Evolutionary conservation across 495 filamentous ascomycete species (phyloP).

Genomic region (Lichenothelia convexa): DNA sequence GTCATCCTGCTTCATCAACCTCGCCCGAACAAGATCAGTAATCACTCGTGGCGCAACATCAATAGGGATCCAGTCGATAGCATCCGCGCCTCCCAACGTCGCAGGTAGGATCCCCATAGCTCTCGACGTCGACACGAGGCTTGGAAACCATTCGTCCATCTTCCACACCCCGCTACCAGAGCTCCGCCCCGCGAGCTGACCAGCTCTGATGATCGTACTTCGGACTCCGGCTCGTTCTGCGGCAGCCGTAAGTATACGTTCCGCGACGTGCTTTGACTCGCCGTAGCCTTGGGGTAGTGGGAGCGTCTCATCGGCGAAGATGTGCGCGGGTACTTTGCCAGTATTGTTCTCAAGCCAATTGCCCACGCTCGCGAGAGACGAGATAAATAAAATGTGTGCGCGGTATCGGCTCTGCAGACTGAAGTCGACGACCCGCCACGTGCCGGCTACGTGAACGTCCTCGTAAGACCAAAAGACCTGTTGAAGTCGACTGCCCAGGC

Average conservation of each 20-base stretch:
- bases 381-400: constrained; percentile 6
- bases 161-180: constrained; percentile 4
- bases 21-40: neutral
- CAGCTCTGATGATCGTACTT: constrained; percentile 1
- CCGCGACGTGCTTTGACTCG: constrained; percentile 7
- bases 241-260: constrained; percentile 2
- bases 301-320: constrained; percentile 1
- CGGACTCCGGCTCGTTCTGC: neutral
- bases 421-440: constrained; percentile 2
- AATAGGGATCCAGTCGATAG: constrained; percentile 6
- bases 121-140: constrained; percentile 1
- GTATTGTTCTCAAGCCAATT: constrained; percentile 2
- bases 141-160: constrained; percentile 5
- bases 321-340: neutral
- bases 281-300: constrained; percentile 5
- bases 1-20: neutral
- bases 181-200: constrained; percentile 6
- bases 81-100: constrained; percentile 1
- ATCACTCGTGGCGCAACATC: constrained; percentile 2
- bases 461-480: constrained; percentile 20
- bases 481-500: constrained; percentile 32
- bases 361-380: constrained; percentile 3
- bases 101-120: constrained; percentile 2
- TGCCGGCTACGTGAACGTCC: constrained; percentile 1
- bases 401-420: neutral